phyloP scores from a whole-genome alignment of 2,329 filamentous ascomycete genomes.

The Pseudonectria buxi region DNA sequence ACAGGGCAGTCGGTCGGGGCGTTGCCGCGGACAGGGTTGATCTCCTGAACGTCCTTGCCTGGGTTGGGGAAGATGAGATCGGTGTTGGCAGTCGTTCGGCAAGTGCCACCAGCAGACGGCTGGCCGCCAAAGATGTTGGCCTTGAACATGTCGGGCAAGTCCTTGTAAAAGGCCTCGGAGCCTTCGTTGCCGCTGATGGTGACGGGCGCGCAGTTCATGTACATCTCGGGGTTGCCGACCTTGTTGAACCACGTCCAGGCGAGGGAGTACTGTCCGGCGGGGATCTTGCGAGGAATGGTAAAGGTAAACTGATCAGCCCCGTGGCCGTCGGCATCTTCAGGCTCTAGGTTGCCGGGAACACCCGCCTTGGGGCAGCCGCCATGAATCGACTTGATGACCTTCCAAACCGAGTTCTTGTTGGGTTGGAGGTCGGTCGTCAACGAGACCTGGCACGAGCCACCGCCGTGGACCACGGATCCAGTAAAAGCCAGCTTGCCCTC shows the following conservation, averaged over 20 bases:
- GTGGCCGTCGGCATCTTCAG: background rate
- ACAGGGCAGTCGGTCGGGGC: no score
- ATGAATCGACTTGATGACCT: constrained; percentile 82
- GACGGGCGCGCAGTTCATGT: constrained; percentile 61
- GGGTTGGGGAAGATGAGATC: no score
- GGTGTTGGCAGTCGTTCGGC: no score
- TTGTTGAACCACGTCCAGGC: constrained; percentile 61
- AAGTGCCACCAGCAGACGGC: no score
- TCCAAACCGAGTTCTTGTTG: constrained; percentile 63
- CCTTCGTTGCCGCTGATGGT: constrained; percentile 31
- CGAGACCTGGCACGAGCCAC: constrained; percentile 58
- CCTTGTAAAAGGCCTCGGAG: constrained; percentile 9
- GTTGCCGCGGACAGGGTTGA: no score
- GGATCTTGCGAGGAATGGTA: constrained; percentile 45
- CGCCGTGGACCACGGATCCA: constrained; percentile 46
- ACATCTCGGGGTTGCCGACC: constrained; percentile 60
- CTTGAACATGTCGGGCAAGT: constrained; percentile 57
- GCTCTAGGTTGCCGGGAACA: constrained; percentile 7
- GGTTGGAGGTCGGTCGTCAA: constrained; percentile 58
- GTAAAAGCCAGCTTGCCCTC: constrained; percentile 47
- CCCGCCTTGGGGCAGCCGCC: constrained; percentile 28
- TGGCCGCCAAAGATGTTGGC: constrained; percentile 45
- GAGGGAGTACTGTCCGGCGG: constrained; percentile 39
- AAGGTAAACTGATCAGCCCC: constrained; percentile 32
- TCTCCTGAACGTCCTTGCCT: no score